Conservation (phyloP, 192 early-diverging fungal species). For the Umbelopsis ramanniana region DNA sequence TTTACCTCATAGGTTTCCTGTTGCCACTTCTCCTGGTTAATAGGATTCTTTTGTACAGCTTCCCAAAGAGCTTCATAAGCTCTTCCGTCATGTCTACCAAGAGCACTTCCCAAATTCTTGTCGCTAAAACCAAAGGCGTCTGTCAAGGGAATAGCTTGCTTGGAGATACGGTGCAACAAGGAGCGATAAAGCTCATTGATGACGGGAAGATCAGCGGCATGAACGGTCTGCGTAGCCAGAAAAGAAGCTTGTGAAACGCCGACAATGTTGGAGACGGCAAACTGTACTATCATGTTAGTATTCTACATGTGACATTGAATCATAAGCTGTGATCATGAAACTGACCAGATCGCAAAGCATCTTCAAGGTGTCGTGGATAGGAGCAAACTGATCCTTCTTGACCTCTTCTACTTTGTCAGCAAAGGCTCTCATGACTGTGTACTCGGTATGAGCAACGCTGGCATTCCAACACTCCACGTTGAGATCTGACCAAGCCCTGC, state of each 20-base stretch:
- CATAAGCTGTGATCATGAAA: not conserved
- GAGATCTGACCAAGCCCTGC: constrained; percentile 68
- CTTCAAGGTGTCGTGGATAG: constrained; percentile 36
- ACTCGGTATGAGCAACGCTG: constrained; percentile 77
- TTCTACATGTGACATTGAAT: constrained; percentile 40
- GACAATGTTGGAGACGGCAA: constrained; percentile 48
- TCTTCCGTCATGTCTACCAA: constrained; percentile 70
- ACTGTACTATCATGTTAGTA: constrained; percentile 52
- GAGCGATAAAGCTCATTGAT: constrained; percentile 28
- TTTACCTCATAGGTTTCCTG: constrained; percentile 31
- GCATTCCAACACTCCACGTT: constrained; percentile 73
- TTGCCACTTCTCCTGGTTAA: constrained; percentile 28
- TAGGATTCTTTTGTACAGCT: constrained; percentile 38
- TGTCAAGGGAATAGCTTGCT: constrained; percentile 72
- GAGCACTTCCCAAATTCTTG: constrained; percentile 65
- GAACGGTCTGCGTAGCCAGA: constrained; percentile 52
- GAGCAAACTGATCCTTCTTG: constrained; percentile 22
- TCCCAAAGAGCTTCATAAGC: constrained; percentile 71
- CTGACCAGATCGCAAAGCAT: constrained; percentile 29
- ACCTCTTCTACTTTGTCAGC: constrained; percentile 43
- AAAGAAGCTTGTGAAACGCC: constrained; percentile 45
- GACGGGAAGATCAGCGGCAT: constrained; percentile 40
- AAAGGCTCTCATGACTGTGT: constrained; percentile 67
- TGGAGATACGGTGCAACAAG: constrained; percentile 56
- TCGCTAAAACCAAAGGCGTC: constrained; percentile 78